Evolutionary conservation across 306 rosid species (phyloP), one percentile per base, ranked within the genome.

Genomic region (Quercus cerris): DNA sequence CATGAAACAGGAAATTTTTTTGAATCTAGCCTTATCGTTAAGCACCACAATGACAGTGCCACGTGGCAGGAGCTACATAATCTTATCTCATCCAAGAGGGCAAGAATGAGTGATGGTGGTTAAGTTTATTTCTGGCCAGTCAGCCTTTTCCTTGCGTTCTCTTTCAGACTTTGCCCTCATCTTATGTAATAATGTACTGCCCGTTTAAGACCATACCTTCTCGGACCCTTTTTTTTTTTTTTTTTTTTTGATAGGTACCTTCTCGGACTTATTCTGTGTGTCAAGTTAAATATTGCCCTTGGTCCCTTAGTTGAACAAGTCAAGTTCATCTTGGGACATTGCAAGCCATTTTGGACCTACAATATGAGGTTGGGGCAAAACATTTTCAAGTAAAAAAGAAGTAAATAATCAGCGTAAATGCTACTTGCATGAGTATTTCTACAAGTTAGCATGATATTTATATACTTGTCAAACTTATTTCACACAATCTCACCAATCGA

Each of bases 11-110:
- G 17, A 72, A 79, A 2, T 5, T 44, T 77, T 80, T 80, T 78
- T 73, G 85, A 79, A 61, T 70, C 46, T 63, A 83, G 90, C 87
- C 90, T 83, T 87, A 89, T 89, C 90, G 81, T 79, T 59, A 74
- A 71, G 69, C 79, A 81, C 84, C 90, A 86, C 56, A 72, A 33
- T 20, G 82, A 56, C 7, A 59, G 25, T 89, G 93, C 86, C 93
- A 89, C 87, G 89, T 89, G 93, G 87, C 52, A 0, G 4, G 46
- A 55, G 63, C 7, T 74, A 12, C 86, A 57, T 56, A 46, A 85
- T 85, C 89, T 89, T 86, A 86, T 87, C 89, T 71, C 78, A 74
- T 81, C 83, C 66, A 2, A 59, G 44, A 79, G 74, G 55, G 75
- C 41, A 41, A 10, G 84, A 84, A 85, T 70, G 88, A 66, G 91